These are phyloP conservation scores for Uncinocarpus reesii DNA, from an alignment of 2,329 filamentous ascomycete genomes.

Conservation along the genomic window DNA sequence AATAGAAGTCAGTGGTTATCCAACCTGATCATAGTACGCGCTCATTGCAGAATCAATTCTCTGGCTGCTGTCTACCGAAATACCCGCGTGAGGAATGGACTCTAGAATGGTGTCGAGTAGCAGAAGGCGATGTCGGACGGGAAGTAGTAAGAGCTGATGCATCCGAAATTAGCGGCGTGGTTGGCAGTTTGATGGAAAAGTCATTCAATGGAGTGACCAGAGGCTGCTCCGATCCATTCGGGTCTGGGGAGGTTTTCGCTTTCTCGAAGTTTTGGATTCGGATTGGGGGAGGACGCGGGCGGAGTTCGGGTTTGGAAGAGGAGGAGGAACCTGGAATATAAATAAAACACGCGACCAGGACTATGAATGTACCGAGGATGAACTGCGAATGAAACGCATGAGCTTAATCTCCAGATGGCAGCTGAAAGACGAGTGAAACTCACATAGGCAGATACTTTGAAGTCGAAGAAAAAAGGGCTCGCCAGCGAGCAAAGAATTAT, in stretches of 20 bases:
- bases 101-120: constrained; percentile 33
- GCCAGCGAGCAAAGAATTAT: constrained; percentile 79
- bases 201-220: constrained; percentile 34
- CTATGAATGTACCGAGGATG: constrained; percentile 64
- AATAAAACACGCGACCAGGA: constrained; percentile 72
- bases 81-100: constrained; percentile 31
- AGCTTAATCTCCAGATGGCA: constrained; percentile 9
- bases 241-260: constrained; percentile 36
- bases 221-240: constrained; percentile 22
- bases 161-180: constrained; percentile 40
- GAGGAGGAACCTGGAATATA: constrained; percentile 42
- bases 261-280: constrained; percentile 69
- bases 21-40: too few relatives aligned
- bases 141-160: constrained; percentile 43
- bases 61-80: constrained; percentile 26
- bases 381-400: constrained; percentile 51
- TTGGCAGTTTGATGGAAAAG: constrained; percentile 38
- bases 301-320: constrained; percentile 33
- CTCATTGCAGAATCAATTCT: constrained; percentile 1
- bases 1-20: background rate
- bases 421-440: constrained; percentile 30
- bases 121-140: constrained; percentile 39
- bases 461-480: constrained; percentile 76
- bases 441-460: constrained; percentile 62
- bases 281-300: constrained; percentile 40